phyloP scores from a whole-genome alignment of 345 rosid genomes.

The Hevea brasiliensis region DNA sequence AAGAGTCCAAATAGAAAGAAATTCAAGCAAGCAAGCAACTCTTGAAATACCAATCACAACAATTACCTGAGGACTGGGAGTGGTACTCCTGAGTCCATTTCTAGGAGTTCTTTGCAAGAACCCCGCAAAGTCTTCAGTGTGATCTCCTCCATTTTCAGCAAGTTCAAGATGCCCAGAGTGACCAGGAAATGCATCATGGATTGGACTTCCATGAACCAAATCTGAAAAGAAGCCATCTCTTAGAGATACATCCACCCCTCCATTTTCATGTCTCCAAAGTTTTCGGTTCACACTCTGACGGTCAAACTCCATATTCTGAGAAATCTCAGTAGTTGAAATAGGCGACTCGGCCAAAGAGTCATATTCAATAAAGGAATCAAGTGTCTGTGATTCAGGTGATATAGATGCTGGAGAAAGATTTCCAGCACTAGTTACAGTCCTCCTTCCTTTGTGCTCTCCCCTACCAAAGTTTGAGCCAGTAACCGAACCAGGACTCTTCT shows the following conservation, averaged over 20 bases:
- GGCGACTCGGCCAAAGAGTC: conserved; percentile 35
- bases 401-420: conserved; percentile 49
- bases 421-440: conserved; percentile 22
- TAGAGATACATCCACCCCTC: conserved; percentile 61
- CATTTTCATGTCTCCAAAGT: conserved; percentile 54
- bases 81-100: conserved; percentile 43
- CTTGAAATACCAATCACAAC: not conserved
- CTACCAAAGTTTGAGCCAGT: conserved; percentile 65
- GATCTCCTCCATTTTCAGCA: conserved; percentile 31
- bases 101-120: conserved; percentile 47
- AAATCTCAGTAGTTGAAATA: conserved; percentile 42
- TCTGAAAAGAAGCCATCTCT: conserved; percentile 76
- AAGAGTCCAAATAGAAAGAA: no score
- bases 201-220: conserved; percentile 38
- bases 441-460: conserved; percentile 30
- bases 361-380: conserved; percentile 48
- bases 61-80: conserved; percentile 75
- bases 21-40: not conserved
- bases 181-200: conserved; percentile 38
- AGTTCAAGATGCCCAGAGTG: conserved; percentile 31
- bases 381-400: conserved; percentile 82
- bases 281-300: conserved; percentile 63
- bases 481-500: conserved; percentile 57
- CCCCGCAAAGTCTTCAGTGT: conserved; percentile 50
- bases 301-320: conserved; percentile 43